Evolutionary conservation across 495 filamentous ascomycete genomes (phyloP).

Genomic region (Penicillium angulare): DNA sequence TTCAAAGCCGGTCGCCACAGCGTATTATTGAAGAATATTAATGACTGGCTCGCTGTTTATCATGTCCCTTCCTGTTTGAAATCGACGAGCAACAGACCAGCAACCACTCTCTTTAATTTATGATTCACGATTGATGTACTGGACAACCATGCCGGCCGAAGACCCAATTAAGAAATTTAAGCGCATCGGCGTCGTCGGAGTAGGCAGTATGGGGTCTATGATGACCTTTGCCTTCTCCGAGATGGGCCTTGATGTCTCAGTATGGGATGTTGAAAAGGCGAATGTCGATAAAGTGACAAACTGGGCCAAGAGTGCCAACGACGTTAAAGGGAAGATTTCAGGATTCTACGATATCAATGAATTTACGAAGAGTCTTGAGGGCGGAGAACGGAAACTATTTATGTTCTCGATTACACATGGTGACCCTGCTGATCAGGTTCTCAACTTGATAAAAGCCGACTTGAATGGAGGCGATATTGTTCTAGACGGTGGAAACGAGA

Average conservation of each 20-base stretch:
- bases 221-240: conserved; percentile 67
- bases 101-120: neutral
- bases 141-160: conserved; percentile 19
- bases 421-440: conserved; percentile 62
- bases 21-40: conserved; percentile 12
- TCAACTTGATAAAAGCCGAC: conserved; percentile 54
- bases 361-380: conserved; percentile 40
- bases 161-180: conserved; percentile 30
- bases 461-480: conserved; percentile 66
- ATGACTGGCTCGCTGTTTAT: neutral
- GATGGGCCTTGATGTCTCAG: conserved; percentile 56
- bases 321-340: conserved; percentile 31
- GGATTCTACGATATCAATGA: conserved; percentile 38
- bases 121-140: neutral
- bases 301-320: conserved; percentile 16
- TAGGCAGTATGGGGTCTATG: conserved; percentile 64
- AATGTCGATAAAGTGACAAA: conserved; percentile 44
- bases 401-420: conserved; percentile 71
- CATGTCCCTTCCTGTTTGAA: neutral
- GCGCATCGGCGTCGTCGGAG: conserved; percentile 61
- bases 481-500: conserved; percentile 70
- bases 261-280: conserved; percentile 54
- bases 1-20: conserved; percentile 15
- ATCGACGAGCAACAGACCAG: too few relatives aligned
- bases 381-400: conserved; percentile 46